Evolutionary conservation across 192 early-diverging fungal species (phyloP).

Genomic region (Entrophospora sp.): DNA sequence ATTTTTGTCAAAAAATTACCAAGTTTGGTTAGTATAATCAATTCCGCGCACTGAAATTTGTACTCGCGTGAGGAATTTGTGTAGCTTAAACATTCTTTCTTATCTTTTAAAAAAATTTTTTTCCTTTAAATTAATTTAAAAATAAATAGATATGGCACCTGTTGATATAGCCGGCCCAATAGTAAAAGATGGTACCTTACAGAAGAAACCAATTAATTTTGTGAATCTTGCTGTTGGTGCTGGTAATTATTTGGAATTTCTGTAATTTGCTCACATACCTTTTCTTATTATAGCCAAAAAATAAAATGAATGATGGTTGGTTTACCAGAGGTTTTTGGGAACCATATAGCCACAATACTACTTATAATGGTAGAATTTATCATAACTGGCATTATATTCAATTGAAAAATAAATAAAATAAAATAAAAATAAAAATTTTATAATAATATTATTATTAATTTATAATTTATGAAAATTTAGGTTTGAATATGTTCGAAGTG

Average conservation of each 20-base stretch:
- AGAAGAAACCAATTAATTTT: slow-evolving; percentile 84
- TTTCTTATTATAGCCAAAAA: background rate
- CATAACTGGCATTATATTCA: background rate
- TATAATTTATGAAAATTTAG: slow-evolving; percentile 12
- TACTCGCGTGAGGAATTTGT: no score
- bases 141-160: slow-evolving; percentile 14
- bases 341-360: background rate
- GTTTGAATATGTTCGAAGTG: slow-evolving; percentile 78
- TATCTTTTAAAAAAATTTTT: no score
- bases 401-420: background rate
- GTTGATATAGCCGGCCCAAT: background rate
- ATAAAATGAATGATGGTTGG: no score
- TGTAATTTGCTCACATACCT: background rate
- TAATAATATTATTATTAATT: background rate
- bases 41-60: no score
- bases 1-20: no score
- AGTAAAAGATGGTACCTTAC: slow-evolving; percentile 19
- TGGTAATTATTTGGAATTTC: slow-evolving; percentile 35
- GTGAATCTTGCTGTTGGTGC: slow-evolving; percentile 83
- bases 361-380: background rate
- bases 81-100: no score
- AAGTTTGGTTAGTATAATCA: no score
- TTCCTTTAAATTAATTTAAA: no score
- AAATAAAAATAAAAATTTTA: no score
- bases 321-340: background rate